Conservation (phyloP, 495 filamentous ascomycete species). For the Podospora bellae-mahoneyi region DNA sequence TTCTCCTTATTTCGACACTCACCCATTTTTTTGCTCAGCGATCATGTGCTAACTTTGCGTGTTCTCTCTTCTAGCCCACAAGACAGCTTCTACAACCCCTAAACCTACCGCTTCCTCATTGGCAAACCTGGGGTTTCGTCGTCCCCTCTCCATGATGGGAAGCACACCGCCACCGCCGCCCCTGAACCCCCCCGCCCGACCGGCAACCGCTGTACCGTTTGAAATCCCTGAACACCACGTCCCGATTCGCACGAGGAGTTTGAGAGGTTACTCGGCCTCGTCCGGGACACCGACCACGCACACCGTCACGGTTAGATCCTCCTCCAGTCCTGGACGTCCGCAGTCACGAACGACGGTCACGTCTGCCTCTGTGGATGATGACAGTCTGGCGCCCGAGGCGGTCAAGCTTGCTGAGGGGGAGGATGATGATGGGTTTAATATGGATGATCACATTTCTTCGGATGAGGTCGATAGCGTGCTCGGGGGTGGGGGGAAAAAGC, state of each 20-base stretch:
- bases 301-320: slow-evolving; percentile 29
- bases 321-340: slow-evolving; percentile 35
- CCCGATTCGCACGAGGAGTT: slow-evolving; percentile 15
- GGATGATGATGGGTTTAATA: slow-evolving; percentile 28
- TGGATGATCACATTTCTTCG: slow-evolving; percentile 41
- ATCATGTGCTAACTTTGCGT: neutral
- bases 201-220: neutral
- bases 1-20: too few relatives aligned
- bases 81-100: slow-evolving; percentile 7
- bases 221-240: slow-evolving; percentile 24
- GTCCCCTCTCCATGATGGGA: too few relatives aligned
- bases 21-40: neutral
- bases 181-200: neutral
- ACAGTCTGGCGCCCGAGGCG: slow-evolving; percentile 1
- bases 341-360: slow-evolving; percentile 45
- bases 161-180: too few relatives aligned
- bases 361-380: slow-evolving; percentile 19
- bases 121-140: too few relatives aligned
- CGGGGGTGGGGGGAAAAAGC: slow-evolving; percentile 12
- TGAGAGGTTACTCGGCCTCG: slow-evolving; percentile 22
- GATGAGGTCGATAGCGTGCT: slow-evolving; percentile 34
- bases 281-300: slow-evolving; percentile 37
- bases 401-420: neutral
- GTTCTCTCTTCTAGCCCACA: slow-evolving; percentile 4
- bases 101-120: neutral